These are phyloP conservation scores for Globisporangium recalcitrans DNA, from an alignment of 352 stramenopile species.

Conservation along the genomic window DNA sequence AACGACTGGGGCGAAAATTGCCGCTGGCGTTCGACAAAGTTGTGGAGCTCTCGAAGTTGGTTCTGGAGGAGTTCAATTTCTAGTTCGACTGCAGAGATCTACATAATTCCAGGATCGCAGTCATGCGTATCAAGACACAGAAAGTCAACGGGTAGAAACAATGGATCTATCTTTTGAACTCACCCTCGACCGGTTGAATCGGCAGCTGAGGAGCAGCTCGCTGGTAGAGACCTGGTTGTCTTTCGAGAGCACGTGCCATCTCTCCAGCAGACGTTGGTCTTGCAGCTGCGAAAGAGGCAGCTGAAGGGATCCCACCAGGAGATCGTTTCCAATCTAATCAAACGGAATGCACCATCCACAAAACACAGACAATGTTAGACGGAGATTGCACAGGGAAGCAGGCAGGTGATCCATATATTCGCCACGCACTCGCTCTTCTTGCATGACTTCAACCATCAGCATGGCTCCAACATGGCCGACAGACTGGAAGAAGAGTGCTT, in stretches of 20 bases:
- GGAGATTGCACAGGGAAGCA: neutral
- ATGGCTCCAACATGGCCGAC: slow-evolving; percentile 38
- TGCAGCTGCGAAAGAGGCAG: slow-evolving; percentile 43
- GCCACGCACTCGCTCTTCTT: slow-evolving; percentile 38
- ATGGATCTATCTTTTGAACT: neutral
- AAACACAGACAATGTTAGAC: neutral
- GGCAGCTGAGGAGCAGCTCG: slow-evolving; percentile 41
- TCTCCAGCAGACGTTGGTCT: slow-evolving; percentile 38
- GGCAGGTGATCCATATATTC: no score
- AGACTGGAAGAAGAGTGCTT: slow-evolving; percentile 37
- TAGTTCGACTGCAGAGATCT: slow-evolving; percentile 51
- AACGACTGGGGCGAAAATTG: slow-evolving; percentile 20
- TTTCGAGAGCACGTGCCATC: slow-evolving; percentile 43
- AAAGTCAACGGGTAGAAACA: neutral
- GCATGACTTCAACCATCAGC: slow-evolving; percentile 48
- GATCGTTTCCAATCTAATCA: slow-evolving; percentile 33
- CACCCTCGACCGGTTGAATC: slow-evolving; percentile 48
- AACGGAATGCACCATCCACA: neutral
- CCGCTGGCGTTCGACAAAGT: slow-evolving; percentile 48
- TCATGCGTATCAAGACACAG: neutral
- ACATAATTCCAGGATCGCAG: neutral
- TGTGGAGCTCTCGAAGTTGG: slow-evolving; percentile 49
- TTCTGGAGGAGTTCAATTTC: slow-evolving; percentile 57
- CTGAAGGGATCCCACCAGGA: slow-evolving; percentile 30
- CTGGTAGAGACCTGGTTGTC: slow-evolving; percentile 24